Percentiles rank a stretch among this genome's conserved stretches.
Evolutionary conservation across 768 basidiomycete species (phyloP).

Genomic region (Holtermannia corniformis): DNA sequence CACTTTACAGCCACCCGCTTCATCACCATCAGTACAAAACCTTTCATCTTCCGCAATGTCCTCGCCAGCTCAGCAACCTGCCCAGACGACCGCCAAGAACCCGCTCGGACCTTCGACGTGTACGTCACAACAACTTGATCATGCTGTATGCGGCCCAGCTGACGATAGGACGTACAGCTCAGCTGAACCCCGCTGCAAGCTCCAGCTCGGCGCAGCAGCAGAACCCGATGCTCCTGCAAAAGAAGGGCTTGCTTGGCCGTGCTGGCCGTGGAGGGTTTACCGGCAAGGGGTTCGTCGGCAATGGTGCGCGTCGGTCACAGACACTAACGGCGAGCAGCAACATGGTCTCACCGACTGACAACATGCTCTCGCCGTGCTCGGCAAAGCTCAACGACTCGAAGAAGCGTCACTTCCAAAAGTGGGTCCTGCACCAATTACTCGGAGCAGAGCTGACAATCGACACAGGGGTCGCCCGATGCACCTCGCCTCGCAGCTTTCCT

Average conservation of each 20-base stretch:
- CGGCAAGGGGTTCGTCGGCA: slow-evolving; percentile 8
- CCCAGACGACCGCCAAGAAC: background rate
- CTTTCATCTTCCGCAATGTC: too few relatives aligned
- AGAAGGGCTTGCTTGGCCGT: slow-evolving; percentile 31
- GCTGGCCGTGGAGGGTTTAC: slow-evolving; percentile 4
- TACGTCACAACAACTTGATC: too few relatives aligned
- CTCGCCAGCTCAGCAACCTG: too few relatives aligned
- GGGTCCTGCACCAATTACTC: slow-evolving; percentile 4
- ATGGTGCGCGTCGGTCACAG: background rate
- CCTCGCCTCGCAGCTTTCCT: slow-evolving; percentile 22
- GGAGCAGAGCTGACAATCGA: background rate
- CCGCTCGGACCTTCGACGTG: background rate
- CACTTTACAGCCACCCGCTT: too few relatives aligned
- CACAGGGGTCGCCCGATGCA: slow-evolving; percentile 22
- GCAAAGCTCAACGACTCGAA: slow-evolving; percentile 41
- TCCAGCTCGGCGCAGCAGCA: too few relatives aligned
- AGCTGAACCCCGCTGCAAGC: background rate
- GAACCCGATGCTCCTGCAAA: slow-evolving; percentile 13
- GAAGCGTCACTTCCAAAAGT: slow-evolving; percentile 43
- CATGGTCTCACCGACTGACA: slow-evolving; percentile 42
- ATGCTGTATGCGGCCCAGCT: background rate
- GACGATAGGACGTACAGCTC: background rate
- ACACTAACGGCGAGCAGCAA: slow-evolving; percentile 5
- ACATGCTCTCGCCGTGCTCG: slow-evolving; percentile 41
- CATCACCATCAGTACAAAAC: too few relatives aligned